Conservation (phyloP, 23 red algal genomes). For the Cyanidiococcus yangmingshanensis region DNA sequence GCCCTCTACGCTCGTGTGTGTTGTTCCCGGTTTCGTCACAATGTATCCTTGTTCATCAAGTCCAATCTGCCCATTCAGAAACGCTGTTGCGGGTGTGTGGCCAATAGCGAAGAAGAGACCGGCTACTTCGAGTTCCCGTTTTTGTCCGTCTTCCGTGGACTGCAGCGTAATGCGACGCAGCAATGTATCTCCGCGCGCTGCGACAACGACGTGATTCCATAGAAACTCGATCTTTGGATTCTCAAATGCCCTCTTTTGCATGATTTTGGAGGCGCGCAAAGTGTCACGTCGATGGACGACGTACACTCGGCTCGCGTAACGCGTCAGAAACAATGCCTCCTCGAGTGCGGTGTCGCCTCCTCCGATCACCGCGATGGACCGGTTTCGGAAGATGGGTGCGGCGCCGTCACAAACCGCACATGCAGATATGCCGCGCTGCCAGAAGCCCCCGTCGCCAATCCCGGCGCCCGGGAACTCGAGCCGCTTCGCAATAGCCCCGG, state of each 20-base stretch:
- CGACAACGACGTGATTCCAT: constrained; percentile 57
- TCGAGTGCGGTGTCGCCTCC: constrained; percentile 95
- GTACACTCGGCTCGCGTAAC: constrained; percentile 61
- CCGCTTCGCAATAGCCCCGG: constrained; percentile 70
- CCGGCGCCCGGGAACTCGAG: constrained; percentile 67
- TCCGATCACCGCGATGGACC: constrained; percentile 65
- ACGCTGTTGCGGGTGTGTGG: constrained; percentile 69
- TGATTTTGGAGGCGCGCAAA: constrained; percentile 80
- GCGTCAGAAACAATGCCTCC: constrained; percentile 88
- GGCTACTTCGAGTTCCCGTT: constrained; percentile 25
- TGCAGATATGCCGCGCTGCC: constrained; percentile 84
- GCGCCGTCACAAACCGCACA: constrained; percentile 98
- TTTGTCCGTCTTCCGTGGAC: constrained; percentile 39
- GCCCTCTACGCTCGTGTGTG: constrained; percentile 65
- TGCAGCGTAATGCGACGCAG: constrained; percentile 49
- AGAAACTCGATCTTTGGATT: constrained; percentile 64
- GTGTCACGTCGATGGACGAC: constrained; percentile 73
- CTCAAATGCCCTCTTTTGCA: constrained; percentile 69
- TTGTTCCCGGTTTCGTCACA: constrained; percentile 73
- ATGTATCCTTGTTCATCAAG: constrained; percentile 73
- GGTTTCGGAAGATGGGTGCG: constrained; percentile 65
- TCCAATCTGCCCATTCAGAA: constrained; percentile 51
- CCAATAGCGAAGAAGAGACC: constrained; percentile 96
- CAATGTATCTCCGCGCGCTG: constrained; percentile 63
- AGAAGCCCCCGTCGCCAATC: constrained; percentile 34